Conservation (phyloP, 495 filamentous ascomycete species). For the Penicillium tannophilum region DNA sequence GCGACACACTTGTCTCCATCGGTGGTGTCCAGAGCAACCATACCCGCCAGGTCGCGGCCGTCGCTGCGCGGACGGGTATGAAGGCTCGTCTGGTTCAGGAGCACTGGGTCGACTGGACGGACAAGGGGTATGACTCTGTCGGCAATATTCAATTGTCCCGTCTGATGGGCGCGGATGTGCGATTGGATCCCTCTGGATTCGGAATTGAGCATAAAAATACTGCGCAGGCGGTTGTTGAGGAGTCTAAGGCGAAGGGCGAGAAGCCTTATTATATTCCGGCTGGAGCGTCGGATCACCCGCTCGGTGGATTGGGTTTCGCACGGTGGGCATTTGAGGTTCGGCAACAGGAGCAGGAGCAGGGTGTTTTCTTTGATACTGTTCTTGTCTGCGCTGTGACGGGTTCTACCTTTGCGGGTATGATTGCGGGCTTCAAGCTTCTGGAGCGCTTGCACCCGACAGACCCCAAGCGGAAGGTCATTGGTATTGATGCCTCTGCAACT, state of each 20-base stretch:
- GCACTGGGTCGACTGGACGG: conserved; percentile 60
- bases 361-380: conserved; percentile 60
- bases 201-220: conserved; percentile 64
- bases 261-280: conserved; percentile 68
- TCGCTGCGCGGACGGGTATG: conserved; percentile 53
- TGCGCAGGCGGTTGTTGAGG: conserved; percentile 45
- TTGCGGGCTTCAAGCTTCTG: conserved; percentile 62
- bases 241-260: conserved; percentile 45
- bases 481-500: conserved; percentile 65
- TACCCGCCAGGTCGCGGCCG: conserved; percentile 63
- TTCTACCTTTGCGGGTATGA: conserved; percentile 62
- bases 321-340: conserved; percentile 64
- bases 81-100: conserved; percentile 60
- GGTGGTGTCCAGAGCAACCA: conserved; percentile 70
- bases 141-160: conserved; percentile 66
- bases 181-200: conserved; percentile 52
- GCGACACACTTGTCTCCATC: conserved; percentile 60
- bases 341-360: conserved; percentile 57
- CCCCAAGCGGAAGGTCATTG: conserved; percentile 52
- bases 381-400: conserved; percentile 66
- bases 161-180: conserved; percentile 61
- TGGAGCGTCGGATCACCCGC: conserved; percentile 64
- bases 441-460: conserved; percentile 43
- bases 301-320: conserved; percentile 66
- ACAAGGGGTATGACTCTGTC: conserved; percentile 53